These are phyloP conservation scores for Exidia glandulosa DNA, from an alignment of 768 basidiomycete species.

Conservation along the genomic window DNA sequence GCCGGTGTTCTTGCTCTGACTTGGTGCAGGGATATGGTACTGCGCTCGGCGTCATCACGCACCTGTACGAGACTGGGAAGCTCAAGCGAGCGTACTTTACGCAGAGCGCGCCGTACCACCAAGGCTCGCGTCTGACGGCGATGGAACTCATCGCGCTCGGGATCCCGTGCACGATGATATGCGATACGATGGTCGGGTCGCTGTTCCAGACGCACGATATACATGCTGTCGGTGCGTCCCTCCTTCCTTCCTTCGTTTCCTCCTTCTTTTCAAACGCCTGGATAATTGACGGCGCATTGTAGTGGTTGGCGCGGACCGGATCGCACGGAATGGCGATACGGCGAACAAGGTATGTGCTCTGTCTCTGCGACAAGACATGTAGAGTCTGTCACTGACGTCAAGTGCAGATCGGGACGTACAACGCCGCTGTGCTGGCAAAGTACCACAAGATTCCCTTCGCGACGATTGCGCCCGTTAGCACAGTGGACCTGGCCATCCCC, in stretches of 20 bases:
- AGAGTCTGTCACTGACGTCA: neutral
- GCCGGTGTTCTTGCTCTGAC: slow-evolving; percentile 2
- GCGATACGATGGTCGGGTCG: slow-evolving; percentile 96
- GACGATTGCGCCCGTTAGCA: slow-evolving; percentile 87
- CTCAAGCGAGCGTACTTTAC: slow-evolving; percentile 83
- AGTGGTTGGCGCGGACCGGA: slow-evolving; percentile 83
- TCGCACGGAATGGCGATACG: slow-evolving; percentile 90
- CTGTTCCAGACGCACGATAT: slow-evolving; percentile 80
- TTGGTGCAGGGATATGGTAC: slow-evolving; percentile 82
- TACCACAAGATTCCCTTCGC: slow-evolving; percentile 85
- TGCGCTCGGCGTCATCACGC: slow-evolving; percentile 86
- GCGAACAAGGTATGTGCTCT: slow-evolving; percentile 67
- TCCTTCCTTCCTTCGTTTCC: neutral
- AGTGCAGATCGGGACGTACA: slow-evolving; percentile 78
- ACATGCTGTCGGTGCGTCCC: slow-evolving; percentile 59
- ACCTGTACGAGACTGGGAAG: slow-evolving; percentile 67
- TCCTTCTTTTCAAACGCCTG: neutral
- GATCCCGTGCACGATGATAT: slow-evolving; percentile 87
- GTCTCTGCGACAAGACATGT: neutral
- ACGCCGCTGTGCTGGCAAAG: slow-evolving; percentile 85
- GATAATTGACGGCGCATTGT: slow-evolving; percentile 1
- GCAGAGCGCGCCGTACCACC: slow-evolving; percentile 90
- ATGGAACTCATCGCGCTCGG: slow-evolving; percentile 76
- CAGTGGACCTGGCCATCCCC: slow-evolving; percentile 71
- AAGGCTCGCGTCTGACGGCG: slow-evolving; percentile 83